Evolutionary conservation across 129 eudicot species (phyloP).

Genomic region (Artemisia annua): DNA sequence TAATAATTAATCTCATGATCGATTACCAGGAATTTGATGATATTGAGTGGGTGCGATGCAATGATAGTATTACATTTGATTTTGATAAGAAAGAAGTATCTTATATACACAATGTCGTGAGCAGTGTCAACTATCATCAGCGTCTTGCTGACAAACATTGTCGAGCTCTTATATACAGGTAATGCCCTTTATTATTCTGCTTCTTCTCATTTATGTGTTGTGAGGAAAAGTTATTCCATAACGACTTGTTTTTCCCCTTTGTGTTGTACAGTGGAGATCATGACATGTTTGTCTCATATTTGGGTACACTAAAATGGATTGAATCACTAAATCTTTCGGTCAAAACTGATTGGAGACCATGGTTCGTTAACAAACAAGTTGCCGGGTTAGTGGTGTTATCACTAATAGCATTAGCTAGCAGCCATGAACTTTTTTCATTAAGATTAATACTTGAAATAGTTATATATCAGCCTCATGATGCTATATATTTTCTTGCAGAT

Average conservation of each 20-base stretch:
- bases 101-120: constrained; percentile 23
- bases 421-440: too few species aligned
- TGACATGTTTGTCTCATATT: too few species aligned
- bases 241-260: too few species aligned
- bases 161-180: constrained; percentile 33
- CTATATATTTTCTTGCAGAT: too few species aligned
- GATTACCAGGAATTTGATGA: constrained; percentile 13
- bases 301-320: too few species aligned
- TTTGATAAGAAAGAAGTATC: not conserved
- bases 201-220: too few species aligned
- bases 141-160: constrained; percentile 17
- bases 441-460: too few species aligned
- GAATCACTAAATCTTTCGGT: too few species aligned
- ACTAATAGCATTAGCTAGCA: not conserved
- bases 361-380: constrained; percentile 8
- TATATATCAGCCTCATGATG: too few species aligned
- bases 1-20: not conserved
- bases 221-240: too few species aligned
- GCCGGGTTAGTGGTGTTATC: constrained; percentile 1
- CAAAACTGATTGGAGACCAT: not conserved
- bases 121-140: constrained; percentile 25
- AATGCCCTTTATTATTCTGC: not conserved
- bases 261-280: too few species aligned
- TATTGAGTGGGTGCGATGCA: constrained; percentile 30
- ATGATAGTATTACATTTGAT: not conserved